These are phyloP conservation scores for Pseudogymnoascus sp. DNA, from an alignment of 2,329 filamentous ascomycete species.

Conservation along the genomic window DNA sequence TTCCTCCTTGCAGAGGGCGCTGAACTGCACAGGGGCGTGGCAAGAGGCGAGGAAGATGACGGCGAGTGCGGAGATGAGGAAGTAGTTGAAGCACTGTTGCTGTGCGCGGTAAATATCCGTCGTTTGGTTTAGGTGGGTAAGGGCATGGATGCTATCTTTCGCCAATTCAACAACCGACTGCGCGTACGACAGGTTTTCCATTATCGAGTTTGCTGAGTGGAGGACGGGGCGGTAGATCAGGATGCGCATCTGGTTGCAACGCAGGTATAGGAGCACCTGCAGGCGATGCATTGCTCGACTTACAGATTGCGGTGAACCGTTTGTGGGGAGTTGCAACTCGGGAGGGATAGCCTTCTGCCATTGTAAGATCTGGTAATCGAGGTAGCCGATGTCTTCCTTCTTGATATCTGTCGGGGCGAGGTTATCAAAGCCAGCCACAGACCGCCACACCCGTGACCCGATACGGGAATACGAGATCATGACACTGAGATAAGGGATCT, in stretches of 20 bases:
- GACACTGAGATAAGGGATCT: conserved; percentile 61
- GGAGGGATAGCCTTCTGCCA: conserved; percentile 75
- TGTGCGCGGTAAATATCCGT: conserved; percentile 63
- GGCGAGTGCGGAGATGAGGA: conserved; percentile 65
- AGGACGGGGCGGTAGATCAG: conserved; percentile 82
- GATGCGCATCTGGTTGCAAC: conserved; percentile 84
- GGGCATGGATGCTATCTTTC: conserved; percentile 66
- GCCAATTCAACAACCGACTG: conserved; percentile 67
- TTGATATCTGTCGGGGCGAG: conserved; percentile 43
- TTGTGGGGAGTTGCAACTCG: conserved; percentile 48
- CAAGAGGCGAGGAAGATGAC: conserved; percentile 70
- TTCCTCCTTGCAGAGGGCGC: conserved; percentile 59
- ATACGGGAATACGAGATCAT: conserved; percentile 83
- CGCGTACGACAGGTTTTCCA: conserved; percentile 64
- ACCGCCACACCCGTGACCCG: conserved; percentile 78
- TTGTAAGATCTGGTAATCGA: conserved; percentile 76
- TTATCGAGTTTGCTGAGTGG: conserved; percentile 76
- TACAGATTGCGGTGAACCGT: conserved; percentile 36
- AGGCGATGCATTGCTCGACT: conserved; percentile 53
- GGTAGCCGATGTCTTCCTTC: conserved; percentile 65
- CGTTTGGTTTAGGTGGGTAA: conserved; percentile 63
- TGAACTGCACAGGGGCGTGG: conserved; percentile 66
- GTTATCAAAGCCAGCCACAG: conserved; percentile 61
- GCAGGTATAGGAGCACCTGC: conserved; percentile 75
- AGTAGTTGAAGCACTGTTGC: conserved; percentile 75